Conservation (phyloP, 257 asterid genomes). For the Eustoma russellianum region DNA sequence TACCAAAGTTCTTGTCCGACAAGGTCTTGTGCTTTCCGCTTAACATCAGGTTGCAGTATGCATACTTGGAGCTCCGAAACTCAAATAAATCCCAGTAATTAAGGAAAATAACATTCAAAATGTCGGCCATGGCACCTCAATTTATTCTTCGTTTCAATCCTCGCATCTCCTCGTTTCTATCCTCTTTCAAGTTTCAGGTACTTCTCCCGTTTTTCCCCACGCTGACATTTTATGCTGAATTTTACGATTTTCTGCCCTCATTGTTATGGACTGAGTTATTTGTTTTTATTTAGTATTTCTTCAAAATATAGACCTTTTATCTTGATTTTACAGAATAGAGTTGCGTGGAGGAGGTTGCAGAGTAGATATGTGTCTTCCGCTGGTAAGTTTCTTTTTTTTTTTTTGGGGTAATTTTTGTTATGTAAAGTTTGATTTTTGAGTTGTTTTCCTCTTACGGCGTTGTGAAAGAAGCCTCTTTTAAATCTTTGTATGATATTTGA, state of each 20-base stretch:
- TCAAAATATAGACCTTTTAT: neutral
- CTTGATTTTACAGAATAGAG: constrained; percentile 29
- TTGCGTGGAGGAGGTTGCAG: constrained; percentile 34
- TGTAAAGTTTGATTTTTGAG: no score
- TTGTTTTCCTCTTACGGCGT: neutral
- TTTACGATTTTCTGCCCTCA: neutral
- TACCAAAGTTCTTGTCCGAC: no score
- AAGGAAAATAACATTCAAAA: no score
- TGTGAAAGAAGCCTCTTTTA: neutral
- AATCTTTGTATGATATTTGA: neutral
- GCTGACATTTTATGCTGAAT: neutral
- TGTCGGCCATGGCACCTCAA: constrained; percentile 12
- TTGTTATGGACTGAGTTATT: neutral
- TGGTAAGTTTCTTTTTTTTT: constrained; percentile 23
- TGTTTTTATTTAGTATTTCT: neutral
- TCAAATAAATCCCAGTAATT: no score
- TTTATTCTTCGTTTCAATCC: neutral
- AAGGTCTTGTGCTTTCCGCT: no score
- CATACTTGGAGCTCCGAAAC: no score
- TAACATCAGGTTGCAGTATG: no score
- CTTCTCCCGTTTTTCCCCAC: neutral
- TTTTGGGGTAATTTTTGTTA: no score
- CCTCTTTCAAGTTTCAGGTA: constrained; percentile 8
- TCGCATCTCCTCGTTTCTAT: neutral
- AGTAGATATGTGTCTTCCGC: constrained; percentile 30